Evolutionary conservation across 2,329 filamentous ascomycete species (phyloP).

Genomic region (Zasmidium citrigriseum): DNA sequence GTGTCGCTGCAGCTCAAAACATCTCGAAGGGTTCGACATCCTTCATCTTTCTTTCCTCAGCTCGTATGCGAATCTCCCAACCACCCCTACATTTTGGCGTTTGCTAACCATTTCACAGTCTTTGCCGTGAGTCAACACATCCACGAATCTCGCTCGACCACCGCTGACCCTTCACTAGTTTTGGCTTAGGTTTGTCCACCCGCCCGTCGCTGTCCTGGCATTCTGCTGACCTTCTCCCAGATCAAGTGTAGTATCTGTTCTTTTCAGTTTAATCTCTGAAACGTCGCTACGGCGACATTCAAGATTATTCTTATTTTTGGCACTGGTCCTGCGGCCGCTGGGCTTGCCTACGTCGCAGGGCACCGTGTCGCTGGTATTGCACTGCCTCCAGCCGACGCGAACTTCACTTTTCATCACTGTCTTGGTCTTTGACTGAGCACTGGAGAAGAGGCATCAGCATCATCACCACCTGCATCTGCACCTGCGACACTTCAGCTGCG

Average conservation of each 20-base stretch:
- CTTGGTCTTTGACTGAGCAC: background rate
- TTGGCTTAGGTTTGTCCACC: conserved; percentile 11
- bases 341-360: conserved; percentile 15
- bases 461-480: background rate
- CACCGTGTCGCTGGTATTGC: conserved; percentile 18
- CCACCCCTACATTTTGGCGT: no score
- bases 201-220: background rate
- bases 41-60: no score
- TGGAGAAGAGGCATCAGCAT: conserved; percentile 9
- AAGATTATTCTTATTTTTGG: conserved; percentile 25
- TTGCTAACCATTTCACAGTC: no score
- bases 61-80: no score
- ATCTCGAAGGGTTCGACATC: no score
- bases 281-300: conserved; percentile 18
- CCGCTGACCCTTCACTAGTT: no score
- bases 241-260: conserved; percentile 17
- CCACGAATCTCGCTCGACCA: no score
- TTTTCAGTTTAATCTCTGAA: conserved; percentile 26
- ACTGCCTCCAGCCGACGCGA: conserved; percentile 15
- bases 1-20: no score
- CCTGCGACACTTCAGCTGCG: background rate
- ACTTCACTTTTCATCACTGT: conserved; percentile 14
- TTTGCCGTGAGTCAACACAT: no score
- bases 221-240: background rate
- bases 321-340: conserved; percentile 12